phyloP scores from a whole-genome alignment of 208 protist genomes.

The Leishmania tarentolae region DNA sequence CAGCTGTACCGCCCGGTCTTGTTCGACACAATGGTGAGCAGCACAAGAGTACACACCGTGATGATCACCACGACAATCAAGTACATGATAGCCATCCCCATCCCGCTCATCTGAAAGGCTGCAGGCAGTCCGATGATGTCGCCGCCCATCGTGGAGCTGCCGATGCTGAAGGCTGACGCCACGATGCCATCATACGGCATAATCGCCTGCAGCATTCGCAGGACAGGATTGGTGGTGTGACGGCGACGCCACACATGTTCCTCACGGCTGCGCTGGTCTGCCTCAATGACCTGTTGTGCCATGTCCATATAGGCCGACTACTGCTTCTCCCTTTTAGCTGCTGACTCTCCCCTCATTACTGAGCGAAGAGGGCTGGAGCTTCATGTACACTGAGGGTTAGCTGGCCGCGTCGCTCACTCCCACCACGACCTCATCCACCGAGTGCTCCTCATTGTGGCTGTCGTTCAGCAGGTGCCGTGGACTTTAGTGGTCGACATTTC shows the following conservation, averaged over 20 bases:
- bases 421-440: not conserved
- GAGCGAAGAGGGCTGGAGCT: not conserved
- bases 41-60: slow-evolving; percentile 64
- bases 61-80: slow-evolving; percentile 34
- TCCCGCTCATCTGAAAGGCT: slow-evolving; percentile 58
- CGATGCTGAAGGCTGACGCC: slow-evolving; percentile 56
- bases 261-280: slow-evolving; percentile 24
- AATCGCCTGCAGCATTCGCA: slow-evolving; percentile 35
- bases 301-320: slow-evolving; percentile 5
- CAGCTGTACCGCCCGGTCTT: slow-evolving; percentile 53
- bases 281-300: slow-evolving; percentile 27
- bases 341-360: slow-evolving; percentile 9
- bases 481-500: not conserved
- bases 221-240: slow-evolving; percentile 42
- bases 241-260: slow-evolving; percentile 43
- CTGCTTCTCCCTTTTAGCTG: not conserved
- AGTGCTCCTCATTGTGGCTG: slow-evolving; percentile 12
- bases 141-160: slow-evolving; percentile 66
- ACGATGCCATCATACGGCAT: slow-evolving; percentile 60
- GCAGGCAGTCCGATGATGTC: slow-evolving; percentile 61
- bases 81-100: slow-evolving; percentile 43
- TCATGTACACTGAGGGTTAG: not conserved
- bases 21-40: slow-evolving; percentile 48
- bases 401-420: not conserved
- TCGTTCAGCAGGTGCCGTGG: slow-evolving; percentile 28